Conservation (phyloP, 208 protist species). For the Leishmania tarentolae region DNA sequence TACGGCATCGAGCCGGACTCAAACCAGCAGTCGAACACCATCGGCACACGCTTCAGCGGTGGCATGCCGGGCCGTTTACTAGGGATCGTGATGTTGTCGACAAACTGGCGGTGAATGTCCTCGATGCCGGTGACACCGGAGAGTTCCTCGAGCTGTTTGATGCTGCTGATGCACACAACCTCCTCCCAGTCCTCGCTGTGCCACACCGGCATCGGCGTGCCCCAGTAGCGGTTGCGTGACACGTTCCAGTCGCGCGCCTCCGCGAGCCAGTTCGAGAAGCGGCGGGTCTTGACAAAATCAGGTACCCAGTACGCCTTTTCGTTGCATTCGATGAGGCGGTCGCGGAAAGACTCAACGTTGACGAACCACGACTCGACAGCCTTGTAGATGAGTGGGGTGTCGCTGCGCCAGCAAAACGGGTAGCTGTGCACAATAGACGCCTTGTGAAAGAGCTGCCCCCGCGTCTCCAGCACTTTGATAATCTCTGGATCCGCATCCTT, state of each 20-base stretch:
- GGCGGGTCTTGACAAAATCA: slow-evolving; percentile 95
- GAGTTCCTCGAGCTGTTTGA: slow-evolving; percentile 97
- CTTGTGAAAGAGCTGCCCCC: slow-evolving; percentile 90
- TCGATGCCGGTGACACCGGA: slow-evolving; percentile 91
- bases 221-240: slow-evolving; percentile 98
- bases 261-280: slow-evolving; percentile 99
- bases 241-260: slow-evolving; percentile 99
- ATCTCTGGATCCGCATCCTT: slow-evolving; percentile 98
- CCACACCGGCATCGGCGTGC: slow-evolving; percentile 99
- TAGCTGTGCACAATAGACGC: slow-evolving; percentile 97
- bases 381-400: slow-evolving; percentile 98
- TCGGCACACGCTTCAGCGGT: slow-evolving; percentile 90
- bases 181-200: slow-evolving; percentile 96
- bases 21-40: slow-evolving; percentile 99
- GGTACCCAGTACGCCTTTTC: slow-evolving; percentile 98
- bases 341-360: slow-evolving; percentile 96
- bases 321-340: slow-evolving; percentile 96
- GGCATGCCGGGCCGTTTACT: slow-evolving; percentile 90
- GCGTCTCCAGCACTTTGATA: slow-evolving; percentile 93
- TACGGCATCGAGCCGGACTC: slow-evolving; percentile 99
- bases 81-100: slow-evolving; percentile 99
- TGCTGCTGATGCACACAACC: slow-evolving; percentile 95
- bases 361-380: slow-evolving; percentile 99
- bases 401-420: slow-evolving; percentile 99
- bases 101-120: slow-evolving; percentile 97